Evolutionary conservation across 148 eudicot genomes (phyloP).

Genomic region (Chenopodium suecicum): DNA sequence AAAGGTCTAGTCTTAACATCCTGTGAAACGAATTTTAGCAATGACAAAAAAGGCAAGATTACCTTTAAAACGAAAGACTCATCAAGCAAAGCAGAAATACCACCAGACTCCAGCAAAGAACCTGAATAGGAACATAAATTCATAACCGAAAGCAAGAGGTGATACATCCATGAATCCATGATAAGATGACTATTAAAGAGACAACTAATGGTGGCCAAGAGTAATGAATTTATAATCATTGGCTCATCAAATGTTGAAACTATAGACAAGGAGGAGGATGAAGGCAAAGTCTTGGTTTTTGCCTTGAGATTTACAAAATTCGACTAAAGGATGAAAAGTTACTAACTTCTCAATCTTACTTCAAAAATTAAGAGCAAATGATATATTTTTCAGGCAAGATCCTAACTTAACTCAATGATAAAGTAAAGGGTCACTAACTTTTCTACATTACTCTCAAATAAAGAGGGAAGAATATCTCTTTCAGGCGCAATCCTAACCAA

Average conservation of each 20-base stretch:
- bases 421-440: neutral
- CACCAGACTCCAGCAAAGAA: constrained; percentile 44
- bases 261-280: too few relatives aligned
- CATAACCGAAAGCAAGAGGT: neutral
- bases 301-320: too few relatives aligned
- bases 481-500: neutral
- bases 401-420: neutral
- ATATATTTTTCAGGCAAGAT: neutral
- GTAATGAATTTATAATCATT: neutral
- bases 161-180: neutral
- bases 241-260: too few relatives aligned
- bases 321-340: neutral
- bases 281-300: too few relatives aligned
- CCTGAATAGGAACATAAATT: constrained; percentile 41
- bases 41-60: constrained; percentile 7
- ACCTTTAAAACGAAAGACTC: constrained; percentile 62
- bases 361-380: neutral
- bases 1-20: neutral
- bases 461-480: neutral
- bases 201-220: too few relatives aligned
- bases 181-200: neutral
- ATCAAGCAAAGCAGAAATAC: constrained; percentile 40
- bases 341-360: neutral
- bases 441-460: neutral
- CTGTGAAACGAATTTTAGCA: neutral